Conservation (phyloP, 1,284 basidiomycete genomes). For the Trametes pubescens region DNA sequence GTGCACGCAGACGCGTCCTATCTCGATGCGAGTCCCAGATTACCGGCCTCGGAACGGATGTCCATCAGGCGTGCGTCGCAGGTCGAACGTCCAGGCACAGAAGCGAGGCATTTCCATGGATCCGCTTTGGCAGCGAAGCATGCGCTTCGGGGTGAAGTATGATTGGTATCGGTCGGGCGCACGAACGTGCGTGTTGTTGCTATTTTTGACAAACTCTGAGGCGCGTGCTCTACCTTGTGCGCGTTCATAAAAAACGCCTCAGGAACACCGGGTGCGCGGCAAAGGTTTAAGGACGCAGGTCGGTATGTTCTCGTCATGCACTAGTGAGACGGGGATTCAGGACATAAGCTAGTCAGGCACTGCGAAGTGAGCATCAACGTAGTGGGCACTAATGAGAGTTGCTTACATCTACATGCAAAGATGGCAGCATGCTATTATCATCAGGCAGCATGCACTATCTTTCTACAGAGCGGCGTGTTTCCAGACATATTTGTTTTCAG, state of each 20-base stretch:
- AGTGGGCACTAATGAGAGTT: no score
- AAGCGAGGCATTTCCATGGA: background rate
- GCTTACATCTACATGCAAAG: no score
- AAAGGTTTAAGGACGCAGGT: no score
- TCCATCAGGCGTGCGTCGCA: background rate
- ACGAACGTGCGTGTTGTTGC: conserved; percentile 5
- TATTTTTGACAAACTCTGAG: background rate
- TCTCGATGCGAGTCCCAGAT: background rate
- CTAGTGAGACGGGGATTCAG: no score
- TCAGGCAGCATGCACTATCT: no score
- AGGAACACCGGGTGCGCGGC: no score
- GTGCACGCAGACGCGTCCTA: background rate
- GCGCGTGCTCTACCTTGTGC: background rate
- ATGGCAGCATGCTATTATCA: no score
- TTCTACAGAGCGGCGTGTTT: no score
- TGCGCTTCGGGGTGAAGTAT: background rate
- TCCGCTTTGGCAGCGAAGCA: background rate
- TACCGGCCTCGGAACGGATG: background rate
- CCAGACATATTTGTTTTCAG: no score
- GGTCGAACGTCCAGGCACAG: background rate
- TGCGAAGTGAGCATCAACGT: no score
- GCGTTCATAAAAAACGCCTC: background rate
- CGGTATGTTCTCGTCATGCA: no score
- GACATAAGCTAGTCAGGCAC: no score
- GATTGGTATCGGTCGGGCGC: background rate